Base-by-base conservation (phyloP, 2,329 filamentous ascomycete genomes). In the Zasmidium cellare region DNA sequence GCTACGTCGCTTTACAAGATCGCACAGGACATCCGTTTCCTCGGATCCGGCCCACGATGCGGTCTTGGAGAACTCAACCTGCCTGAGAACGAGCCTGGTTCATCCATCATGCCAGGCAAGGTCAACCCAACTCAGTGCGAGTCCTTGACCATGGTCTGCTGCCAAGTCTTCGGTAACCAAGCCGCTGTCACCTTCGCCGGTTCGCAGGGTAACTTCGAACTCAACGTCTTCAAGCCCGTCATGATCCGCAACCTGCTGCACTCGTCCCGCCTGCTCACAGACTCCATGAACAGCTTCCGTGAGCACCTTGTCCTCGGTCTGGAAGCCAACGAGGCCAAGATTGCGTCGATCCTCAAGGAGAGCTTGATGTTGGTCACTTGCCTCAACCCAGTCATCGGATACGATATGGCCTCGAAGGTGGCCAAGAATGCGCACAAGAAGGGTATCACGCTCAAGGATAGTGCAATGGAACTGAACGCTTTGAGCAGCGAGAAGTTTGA, bases 351-450 rank as follows among this genome's bases (percentile, higher is more conserved):
- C 67, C 86, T 99, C 80, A 92, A 96, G 80, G 92, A 99, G 81
- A 96, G 91, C 73, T 84, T 99, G 70, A 99, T 99, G 94, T 85
- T 97, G 66, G 94, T 97, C 35, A 99, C 94, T 65, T 97, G 93
- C 83, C 83, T 97, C 63, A 97, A 97, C 84, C 92, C 92, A 67
- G 91, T 96, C 77, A 97, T 97, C 73, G 93, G 92, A 60, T 96
- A 97, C 77, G 92, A 97, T 75, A 96, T 96, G 90, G 92, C 92
- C 53, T 92, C 88, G 77, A 96, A 96, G 82, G 92, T 96, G 22
- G 92, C 92, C 72, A 97, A 97, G 87, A 96, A 99, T 73, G 94
- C 94, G 16, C 94, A 99, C 82, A 97, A 97, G 86, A 97, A 97
- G 86, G 92, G 92, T 31, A 79, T 93, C 52, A 97, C 92, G 22